Evolutionary conservation across 2,329 filamentous ascomycete species (phyloP).

Genomic region (Hypoxylon sp.): DNA sequence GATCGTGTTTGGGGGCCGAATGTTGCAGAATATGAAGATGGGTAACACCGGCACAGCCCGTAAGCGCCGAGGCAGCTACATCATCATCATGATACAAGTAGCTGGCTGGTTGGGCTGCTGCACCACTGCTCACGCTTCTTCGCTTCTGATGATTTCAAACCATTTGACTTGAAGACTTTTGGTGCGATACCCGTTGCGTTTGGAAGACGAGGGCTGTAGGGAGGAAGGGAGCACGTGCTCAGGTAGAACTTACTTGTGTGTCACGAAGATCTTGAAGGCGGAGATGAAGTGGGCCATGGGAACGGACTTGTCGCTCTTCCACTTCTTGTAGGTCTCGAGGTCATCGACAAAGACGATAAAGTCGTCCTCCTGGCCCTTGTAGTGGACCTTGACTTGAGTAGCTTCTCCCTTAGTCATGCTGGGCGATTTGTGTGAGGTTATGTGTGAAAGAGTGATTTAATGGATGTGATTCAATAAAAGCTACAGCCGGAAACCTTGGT

Average conservation of each 20-base stretch:
- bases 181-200: constrained; percentile 4
- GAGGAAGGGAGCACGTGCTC: constrained; percentile 22
- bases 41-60: constrained; percentile 20
- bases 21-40: constrained; percentile 23
- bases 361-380: constrained; percentile 77
- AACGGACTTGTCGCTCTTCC: constrained; percentile 83
- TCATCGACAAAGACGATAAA: constrained; percentile 74
- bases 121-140: background rate
- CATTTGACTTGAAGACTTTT: constrained; percentile 3
- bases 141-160: background rate
- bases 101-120: constrained; percentile 6
- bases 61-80: constrained; percentile 36
- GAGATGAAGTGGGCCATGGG: constrained; percentile 89
- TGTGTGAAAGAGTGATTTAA: constrained; percentile 22
- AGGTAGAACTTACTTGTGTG: constrained; percentile 80
- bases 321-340: constrained; percentile 78
- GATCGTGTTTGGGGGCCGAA: constrained; percentile 14
- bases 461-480: background rate
- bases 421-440: constrained; percentile 57
- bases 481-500: constrained; percentile 10
- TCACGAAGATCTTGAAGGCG: constrained; percentile 90
- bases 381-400: constrained; percentile 83
- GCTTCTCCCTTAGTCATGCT: constrained; percentile 81
- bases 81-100: background rate
- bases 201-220: background rate